Conservation (phyloP, 2,329 filamentous ascomycete species). For the Claviceps sp. region DNA sequence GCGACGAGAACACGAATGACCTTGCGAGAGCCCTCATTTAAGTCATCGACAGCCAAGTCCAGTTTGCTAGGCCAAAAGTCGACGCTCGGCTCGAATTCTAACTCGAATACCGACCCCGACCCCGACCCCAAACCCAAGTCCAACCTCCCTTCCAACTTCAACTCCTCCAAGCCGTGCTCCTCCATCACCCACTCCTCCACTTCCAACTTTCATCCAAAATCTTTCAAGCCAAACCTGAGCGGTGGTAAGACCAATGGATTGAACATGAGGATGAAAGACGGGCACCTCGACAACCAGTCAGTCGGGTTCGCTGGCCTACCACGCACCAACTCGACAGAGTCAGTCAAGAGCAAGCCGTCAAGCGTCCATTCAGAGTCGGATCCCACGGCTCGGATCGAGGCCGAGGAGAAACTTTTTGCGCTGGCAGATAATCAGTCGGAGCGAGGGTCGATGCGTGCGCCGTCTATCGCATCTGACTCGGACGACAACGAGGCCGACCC, state of each 20-base stretch:
- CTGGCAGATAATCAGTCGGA: conserved; percentile 42
- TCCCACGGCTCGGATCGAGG: conserved; percentile 42
- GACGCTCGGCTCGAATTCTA: neutral
- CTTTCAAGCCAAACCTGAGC: neutral
- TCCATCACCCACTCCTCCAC: no score
- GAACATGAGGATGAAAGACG: conserved; percentile 11
- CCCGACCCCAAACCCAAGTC: neutral
- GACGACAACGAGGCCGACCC: conserved; percentile 14
- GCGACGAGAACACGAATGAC: conserved; percentile 9
- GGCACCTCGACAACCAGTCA: conserved; percentile 20
- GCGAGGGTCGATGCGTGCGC: conserved; percentile 36
- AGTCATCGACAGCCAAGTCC: conserved; percentile 1
- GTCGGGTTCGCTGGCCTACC: conserved; percentile 34
- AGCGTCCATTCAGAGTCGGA: conserved; percentile 39
- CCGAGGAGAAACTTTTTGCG: conserved; percentile 43
- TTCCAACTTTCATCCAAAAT: neutral
- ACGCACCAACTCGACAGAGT: conserved; percentile 31
- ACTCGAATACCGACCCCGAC: neutral
- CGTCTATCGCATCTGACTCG: conserved; percentile 25
- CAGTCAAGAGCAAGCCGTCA: conserved; percentile 32
- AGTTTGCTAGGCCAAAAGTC: conserved; percentile 9
- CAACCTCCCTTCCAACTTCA: neutral
- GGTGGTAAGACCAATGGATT: neutral
- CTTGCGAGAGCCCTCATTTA: neutral
- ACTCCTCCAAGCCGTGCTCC: neutral